Evolutionary conservation across 768 basidiomycete species (phyloP), one percentile per base, ranked within the genome.

Genomic region (Pholiota microspora): DNA sequence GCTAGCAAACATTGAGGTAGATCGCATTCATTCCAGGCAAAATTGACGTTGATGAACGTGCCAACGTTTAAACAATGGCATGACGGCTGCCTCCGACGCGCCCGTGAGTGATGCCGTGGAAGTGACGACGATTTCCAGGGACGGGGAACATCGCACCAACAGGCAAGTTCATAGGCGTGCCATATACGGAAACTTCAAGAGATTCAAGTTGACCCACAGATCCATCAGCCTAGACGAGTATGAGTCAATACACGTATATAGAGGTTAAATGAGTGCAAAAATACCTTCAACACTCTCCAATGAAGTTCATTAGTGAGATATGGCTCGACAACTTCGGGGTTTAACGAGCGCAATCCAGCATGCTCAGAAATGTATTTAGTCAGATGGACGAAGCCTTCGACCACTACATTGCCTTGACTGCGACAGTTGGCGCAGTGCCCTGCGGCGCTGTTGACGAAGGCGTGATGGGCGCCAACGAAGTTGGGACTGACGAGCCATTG

Each of bases 371-470:
- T 69, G 2, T 61, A 69, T 0, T 67, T 55, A 40, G 75, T 74
- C 28, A 81, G 66, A 56, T 75, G 77, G 4, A 80, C 73, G 61
- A 76, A 79, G 4, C 77, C 77, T 59, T 78, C 77, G 18, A 66
- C 62, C 23, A 71, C 57, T 16, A 71, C 36, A 42, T 72, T 66
- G 5, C 36, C 54, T 36, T 73, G 65, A 64, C 45, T 59, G 38
- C 55, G 52, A 40, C 60, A 62, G 32, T 78, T 78, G 16, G 65
- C 71, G 56, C 79, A 79, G 7, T 64, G 65, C 6, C 65, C 69
- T 8, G 65, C 63, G 4, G 53, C 55, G 35, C 62, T 68, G 32
- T 66, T 67, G 15, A 75, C 77, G 59, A 81, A 81, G 21, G 71
- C 73, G 53, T 69, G 63, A 62, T 77, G 73, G 0, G 73, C 64